Percentiles rank a stretch among this genome's conserved stretches.
Evolutionary conservation across 306 rosid species (phyloP).

Genomic region (Bauhinia variegata): DNA sequence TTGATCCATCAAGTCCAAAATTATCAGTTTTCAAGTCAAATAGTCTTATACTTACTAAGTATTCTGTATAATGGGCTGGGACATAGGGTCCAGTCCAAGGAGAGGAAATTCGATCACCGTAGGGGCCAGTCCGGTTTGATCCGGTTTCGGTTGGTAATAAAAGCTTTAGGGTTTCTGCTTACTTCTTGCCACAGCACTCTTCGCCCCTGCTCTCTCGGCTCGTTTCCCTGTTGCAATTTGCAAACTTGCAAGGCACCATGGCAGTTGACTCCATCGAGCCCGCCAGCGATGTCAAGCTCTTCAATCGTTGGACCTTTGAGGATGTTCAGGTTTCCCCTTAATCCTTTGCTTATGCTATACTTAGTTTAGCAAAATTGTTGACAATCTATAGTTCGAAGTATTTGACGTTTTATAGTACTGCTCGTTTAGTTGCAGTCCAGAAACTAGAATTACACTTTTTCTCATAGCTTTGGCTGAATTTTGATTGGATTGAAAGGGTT

Average conservation of each 20-base stretch:
- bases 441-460: neutral
- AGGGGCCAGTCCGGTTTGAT: no score
- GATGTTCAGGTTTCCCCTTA: conserved; percentile 34
- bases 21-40: no score
- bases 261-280: conserved; percentile 5
- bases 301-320: conserved; percentile 41
- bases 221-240: neutral
- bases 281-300: conserved; percentile 41
- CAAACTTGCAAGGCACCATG: neutral
- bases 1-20: no score
- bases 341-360: neutral
- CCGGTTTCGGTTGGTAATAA: neutral
- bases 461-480: neutral
- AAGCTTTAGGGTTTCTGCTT: neutral
- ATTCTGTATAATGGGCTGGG: no score
- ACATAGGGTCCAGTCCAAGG: no score
- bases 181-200: neutral
- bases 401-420: neutral
- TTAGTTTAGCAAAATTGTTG: neutral
- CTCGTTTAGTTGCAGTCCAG: neutral
- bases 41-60: no score
- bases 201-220: neutral
- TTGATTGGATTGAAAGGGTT: no score
- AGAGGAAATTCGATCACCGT: no score
- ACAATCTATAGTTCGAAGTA: neutral